Percentiles rank a stretch among this genome's conserved stretches.
phyloP scores from a whole-genome alignment of 139 green algal genomes.

The Micractinium conductrix region DNA sequence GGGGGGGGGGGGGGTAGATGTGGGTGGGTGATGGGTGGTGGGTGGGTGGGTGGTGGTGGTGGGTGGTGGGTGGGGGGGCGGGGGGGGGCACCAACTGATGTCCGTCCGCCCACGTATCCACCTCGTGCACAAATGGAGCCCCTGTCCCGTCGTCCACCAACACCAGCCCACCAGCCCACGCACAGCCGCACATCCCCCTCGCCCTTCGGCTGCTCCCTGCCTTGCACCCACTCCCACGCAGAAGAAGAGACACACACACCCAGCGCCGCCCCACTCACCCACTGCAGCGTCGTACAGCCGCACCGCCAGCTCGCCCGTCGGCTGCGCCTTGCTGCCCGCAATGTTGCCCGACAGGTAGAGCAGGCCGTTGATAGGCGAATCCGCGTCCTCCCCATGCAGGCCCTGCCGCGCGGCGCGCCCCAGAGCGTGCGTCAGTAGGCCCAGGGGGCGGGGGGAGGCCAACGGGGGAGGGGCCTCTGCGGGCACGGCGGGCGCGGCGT shows the following conservation, averaged over 20 bases:
- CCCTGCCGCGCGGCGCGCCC: conserved; percentile 25
- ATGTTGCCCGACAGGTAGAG: conserved; percentile 79
- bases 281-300: conserved; percentile 78
- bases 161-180: too few species aligned
- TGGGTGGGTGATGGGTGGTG: neutral
- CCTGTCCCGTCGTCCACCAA: too few species aligned
- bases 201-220: too few species aligned
- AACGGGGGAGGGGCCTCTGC: conserved; percentile 16
- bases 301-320: conserved; percentile 66
- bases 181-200: too few species aligned
- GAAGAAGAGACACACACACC: too few species aligned
- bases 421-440: conserved; percentile 36
- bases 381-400: conserved; percentile 14
- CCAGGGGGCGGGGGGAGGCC: conserved; percentile 39
- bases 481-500: conserved; percentile 60
- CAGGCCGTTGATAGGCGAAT: conserved; percentile 77
- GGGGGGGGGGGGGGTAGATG: too few species aligned
- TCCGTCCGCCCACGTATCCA: too few species aligned
- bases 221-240: too few species aligned
- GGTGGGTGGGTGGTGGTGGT: neutral
- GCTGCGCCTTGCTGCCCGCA: conserved; percentile 41
- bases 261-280: conserved; percentile 49
- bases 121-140: too few species aligned
- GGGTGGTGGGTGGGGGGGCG: neutral
- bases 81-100: too few species aligned